Evolutionary conservation across 352 stramenopile genomes (phyloP).

Genomic region (Pythium dissimile): DNA sequence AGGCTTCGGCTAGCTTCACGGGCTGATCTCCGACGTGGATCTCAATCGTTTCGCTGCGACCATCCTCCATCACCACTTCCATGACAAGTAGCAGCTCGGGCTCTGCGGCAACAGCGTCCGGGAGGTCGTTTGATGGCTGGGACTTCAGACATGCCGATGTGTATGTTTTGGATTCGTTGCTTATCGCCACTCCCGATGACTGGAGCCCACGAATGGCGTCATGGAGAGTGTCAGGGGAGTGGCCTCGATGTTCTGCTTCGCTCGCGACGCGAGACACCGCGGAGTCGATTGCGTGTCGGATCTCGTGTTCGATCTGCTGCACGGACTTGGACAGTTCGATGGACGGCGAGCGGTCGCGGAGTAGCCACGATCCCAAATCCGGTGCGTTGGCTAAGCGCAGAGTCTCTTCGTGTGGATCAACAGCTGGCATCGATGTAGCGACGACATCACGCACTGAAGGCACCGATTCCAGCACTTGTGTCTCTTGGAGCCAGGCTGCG

Average conservation of each 20-base stretch:
- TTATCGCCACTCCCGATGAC: no score
- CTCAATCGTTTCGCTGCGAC: slow-evolving; percentile 65
- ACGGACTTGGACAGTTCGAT: slow-evolving; percentile 25
- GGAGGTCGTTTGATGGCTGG: no score
- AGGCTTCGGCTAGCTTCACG: slow-evolving; percentile 37
- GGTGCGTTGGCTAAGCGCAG: neutral
- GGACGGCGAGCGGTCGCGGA: neutral
- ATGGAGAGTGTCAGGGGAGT: no score
- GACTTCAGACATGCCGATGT: no score
- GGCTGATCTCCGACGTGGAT: slow-evolving; percentile 54
- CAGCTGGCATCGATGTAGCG: neutral
- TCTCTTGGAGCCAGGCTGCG: slow-evolving; percentile 17
- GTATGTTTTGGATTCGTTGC: neutral
- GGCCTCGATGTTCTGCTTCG: no score
- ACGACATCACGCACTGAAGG: no score
- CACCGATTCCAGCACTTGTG: slow-evolving; percentile 3
- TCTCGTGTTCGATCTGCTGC: slow-evolving; percentile 60
- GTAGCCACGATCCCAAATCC: slow-evolving; percentile 11
- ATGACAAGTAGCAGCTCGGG: slow-evolving; percentile 65
- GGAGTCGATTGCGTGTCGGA: slow-evolving; percentile 49
- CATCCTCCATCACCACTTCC: slow-evolving; percentile 73
- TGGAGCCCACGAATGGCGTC: no score
- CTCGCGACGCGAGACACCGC: slow-evolving; percentile 36
- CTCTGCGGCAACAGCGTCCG: no score
- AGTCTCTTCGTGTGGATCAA: no score